phyloP scores from a whole-genome alignment of 1,284 basidiomycete genomes.

The Cutaneotrichosporon cutaneum region DNA sequence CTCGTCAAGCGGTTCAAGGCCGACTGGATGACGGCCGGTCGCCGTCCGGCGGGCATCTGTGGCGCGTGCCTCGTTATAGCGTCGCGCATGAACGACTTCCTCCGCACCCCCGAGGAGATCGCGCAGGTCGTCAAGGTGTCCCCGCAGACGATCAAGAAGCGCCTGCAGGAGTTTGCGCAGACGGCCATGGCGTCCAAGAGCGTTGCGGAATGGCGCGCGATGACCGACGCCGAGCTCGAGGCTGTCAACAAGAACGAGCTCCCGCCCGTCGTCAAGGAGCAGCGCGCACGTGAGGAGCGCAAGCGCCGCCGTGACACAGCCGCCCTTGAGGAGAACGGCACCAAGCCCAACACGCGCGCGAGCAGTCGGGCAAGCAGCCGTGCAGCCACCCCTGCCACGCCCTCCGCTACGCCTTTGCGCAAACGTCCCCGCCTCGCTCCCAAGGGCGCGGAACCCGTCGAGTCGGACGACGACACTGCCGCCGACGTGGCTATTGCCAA shows the following conservation, averaged over 20 bases:
- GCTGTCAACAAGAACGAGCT: conserved; percentile 43
- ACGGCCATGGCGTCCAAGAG: conserved; percentile 84
- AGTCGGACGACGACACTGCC: conserved; percentile 9
- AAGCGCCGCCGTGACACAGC: conserved; percentile 28
- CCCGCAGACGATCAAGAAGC: conserved; percentile 86
- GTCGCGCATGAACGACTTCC: conserved; percentile 97
- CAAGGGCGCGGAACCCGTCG: not conserved
- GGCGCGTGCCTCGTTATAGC: conserved; percentile 93
- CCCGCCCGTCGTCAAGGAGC: conserved; percentile 44
- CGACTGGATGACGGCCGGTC: conserved; percentile 96
- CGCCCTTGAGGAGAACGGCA: conserved; percentile 7
- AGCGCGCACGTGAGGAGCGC: conserved; percentile 32
- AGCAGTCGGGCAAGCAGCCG: not conserved
- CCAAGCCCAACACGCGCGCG: not conserved
- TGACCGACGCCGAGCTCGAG: conserved; percentile 60
- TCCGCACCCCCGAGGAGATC: conserved; percentile 88
- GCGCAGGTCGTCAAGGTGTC: conserved; percentile 99
- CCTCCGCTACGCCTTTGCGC: not conserved
- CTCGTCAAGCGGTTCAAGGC: conserved; percentile 92
- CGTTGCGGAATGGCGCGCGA: conserved; percentile 86
- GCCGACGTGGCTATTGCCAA: conserved; percentile 8
- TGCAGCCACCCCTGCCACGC: not conserved
- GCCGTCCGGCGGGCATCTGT: conserved; percentile 94
- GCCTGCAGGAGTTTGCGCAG: conserved; percentile 91
- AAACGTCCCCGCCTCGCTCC: not conserved